These are phyloP conservation scores for Meyerozyma guilliermondii DNA, from an alignment of 1,139 yeast genomes.

Conservation along the genomic window DNA sequence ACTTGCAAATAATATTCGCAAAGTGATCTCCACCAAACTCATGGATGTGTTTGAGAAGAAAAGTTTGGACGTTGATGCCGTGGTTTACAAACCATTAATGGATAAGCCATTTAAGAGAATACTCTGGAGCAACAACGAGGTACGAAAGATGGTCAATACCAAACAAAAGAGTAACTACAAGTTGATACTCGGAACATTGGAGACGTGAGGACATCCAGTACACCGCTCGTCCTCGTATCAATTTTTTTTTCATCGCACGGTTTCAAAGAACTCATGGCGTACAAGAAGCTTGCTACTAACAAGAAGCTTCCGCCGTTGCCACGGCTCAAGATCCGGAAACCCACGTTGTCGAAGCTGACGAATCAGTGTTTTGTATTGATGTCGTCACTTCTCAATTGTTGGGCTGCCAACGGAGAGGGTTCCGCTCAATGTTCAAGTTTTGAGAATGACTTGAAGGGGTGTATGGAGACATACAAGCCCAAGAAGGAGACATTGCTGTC, in stretches of 20 bases:
- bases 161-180: neutral
- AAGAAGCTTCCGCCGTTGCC: conserved; percentile 68
- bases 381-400: conserved; percentile 85
- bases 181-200: neutral
- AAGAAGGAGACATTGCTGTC: conserved; percentile 43
- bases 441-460: conserved; percentile 46
- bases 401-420: conserved; percentile 95
- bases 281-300: conserved; percentile 25
- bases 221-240: neutral
- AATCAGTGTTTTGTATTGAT: conserved; percentile 76
- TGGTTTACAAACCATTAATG: neutral
- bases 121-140: conserved; percentile 1
- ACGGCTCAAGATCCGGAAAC: conserved; percentile 65
- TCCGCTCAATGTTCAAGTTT: conserved; percentile 57
- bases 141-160: neutral
- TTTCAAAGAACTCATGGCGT: conserved; percentile 15
- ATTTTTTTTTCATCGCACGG: neutral
- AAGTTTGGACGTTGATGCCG: neutral
- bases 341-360: conserved; percentile 50
- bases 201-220: neutral
- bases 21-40: conserved; percentile 23
- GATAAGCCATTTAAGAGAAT: conserved; percentile 1
- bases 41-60: conserved; percentile 14
- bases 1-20: conserved; percentile 21
- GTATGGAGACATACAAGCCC: conserved; percentile 46